Conservation (phyloP, 768 basidiomycete genomes). For the Stropharia rugosoannulata region DNA sequence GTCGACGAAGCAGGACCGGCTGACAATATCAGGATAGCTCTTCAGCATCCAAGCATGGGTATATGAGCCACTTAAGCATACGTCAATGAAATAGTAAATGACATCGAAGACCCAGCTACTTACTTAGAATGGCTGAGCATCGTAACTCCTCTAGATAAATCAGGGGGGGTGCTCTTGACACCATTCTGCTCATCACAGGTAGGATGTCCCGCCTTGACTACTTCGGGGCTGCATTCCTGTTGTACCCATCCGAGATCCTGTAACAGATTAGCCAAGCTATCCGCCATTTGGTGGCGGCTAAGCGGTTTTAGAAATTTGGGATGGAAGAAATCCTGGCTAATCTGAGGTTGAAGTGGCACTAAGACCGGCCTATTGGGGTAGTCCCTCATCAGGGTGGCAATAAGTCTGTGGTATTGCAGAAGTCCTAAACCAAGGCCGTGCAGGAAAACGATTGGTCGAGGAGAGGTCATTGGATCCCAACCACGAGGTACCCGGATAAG, state of each 20-base stretch:
- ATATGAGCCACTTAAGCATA: conserved; percentile 64
- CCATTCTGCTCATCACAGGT: background rate
- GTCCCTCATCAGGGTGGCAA: conserved; percentile 54
- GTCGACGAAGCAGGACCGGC: conserved; percentile 86
- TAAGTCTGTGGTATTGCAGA: conserved; percentile 63
- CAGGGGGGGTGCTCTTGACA: conserved; percentile 16
- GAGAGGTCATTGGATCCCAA: conserved; percentile 60
- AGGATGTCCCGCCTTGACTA: conserved; percentile 24
- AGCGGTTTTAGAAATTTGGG: conserved; percentile 70
- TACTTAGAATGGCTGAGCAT: conserved; percentile 90
- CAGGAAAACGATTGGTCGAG: conserved; percentile 76
- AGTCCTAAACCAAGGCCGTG: conserved; percentile 90
- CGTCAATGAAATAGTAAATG: background rate
- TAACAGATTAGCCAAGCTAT: conserved; percentile 56
- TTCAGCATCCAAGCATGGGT: conserved; percentile 91
- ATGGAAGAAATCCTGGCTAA: conserved; percentile 86
- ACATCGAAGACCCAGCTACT: conserved; percentile 16
- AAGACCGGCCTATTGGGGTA: conserved; percentile 73
- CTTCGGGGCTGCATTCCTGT: conserved; percentile 16
- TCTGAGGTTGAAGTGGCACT: conserved; percentile 77
- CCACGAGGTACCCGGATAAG: conserved; percentile 65
- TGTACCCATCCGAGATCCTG: conserved; percentile 64
- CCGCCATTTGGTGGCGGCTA: conserved; percentile 57
- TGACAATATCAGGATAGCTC: conserved; percentile 62
- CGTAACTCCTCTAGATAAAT: conserved; percentile 56